Conservation (phyloP, 1,139 yeast species). For the Sugiyamaella novakii region DNA sequence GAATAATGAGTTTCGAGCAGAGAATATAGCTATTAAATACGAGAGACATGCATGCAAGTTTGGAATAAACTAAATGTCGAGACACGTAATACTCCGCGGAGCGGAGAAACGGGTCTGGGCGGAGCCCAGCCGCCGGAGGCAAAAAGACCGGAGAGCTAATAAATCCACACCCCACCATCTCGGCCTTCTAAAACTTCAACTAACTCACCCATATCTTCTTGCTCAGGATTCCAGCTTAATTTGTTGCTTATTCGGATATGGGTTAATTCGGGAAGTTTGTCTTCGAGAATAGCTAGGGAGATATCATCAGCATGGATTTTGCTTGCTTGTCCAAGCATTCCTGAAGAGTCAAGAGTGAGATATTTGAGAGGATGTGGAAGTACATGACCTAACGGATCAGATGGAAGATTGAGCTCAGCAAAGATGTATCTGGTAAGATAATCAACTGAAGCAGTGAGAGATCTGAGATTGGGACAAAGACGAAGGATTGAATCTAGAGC, state of each 20-base stretch:
- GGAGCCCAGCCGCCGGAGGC: conserved; percentile 14
- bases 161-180: conserved; percentile 42
- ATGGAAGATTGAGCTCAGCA: conserved; percentile 37
- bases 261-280: conserved; percentile 66
- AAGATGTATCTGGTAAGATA: conserved; percentile 59
- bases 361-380: conserved; percentile 59
- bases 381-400: conserved; percentile 26
- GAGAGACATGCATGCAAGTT: no score
- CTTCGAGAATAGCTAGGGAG: conserved; percentile 80
- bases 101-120: conserved; percentile 15
- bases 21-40: no score
- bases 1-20: no score
- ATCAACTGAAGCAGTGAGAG: conserved; percentile 74
- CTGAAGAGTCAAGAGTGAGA: conserved; percentile 78
- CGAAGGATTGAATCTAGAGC: conserved; percentile 73
- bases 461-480: conserved; percentile 70
- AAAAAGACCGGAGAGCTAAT: neutral
- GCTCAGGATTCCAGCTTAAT: conserved; percentile 83
- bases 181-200: conserved; percentile 46
- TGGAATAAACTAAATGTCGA: no score
- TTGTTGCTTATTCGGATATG: conserved; percentile 69
- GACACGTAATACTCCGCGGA: no score
- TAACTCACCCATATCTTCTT: conserved; percentile 67
- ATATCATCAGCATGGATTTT: conserved; percentile 86
- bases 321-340: conserved; percentile 80